Evolutionary conservation across 176 grass and related monocot genomes (phyloP), one percentile per base, ranked within the genome.

Genomic region (Aegilops bicornis): DNA sequence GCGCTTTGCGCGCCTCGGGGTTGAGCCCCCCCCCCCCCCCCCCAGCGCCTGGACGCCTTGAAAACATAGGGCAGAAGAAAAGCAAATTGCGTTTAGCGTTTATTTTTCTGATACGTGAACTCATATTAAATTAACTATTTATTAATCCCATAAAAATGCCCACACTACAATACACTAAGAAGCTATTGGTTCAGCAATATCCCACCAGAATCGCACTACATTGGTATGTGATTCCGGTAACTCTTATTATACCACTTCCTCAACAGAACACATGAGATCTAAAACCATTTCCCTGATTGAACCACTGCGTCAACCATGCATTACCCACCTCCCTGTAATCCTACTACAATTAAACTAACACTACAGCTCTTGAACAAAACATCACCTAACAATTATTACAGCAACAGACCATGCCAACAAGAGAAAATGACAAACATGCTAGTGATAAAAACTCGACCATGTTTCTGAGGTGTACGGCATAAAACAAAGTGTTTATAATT

Each of bases 41-140:
- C 40, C 40, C 40, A 42, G 10, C 40, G 40, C 40, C 9, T 42
- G 40, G 40, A 42, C 40, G 40, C 40, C 40, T 42, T 42, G 8
- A 42, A 42, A 42, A 42, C 40, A 39, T 39, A 39, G 37, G 31
- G 31, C 31, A 32, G 48, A 52, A 52, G 48, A 17, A 52, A 52
- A 52, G 48, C 48, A 65, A 62, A 19, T 50, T 17, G 61, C n/a
- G 25, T 42, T 45, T 3, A 24, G 0, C 4, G 13, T 16, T 75
- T 13, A 82, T 43, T 52, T 42, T 73, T 69, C 52, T 74, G 6
- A 83, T 59, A 62, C 61, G 82, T 74, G 15, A 69, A 83, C 10
- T 29, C 69, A 32, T 15, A 61, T 37, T 37, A 40, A 29, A 73
- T 40, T 20, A 61, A 19, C 3, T 59, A 8, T 35, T n/a, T 30